Base-by-base conservation (phyloP, 257 asterid species). In the Mentha longifolia region DNA sequence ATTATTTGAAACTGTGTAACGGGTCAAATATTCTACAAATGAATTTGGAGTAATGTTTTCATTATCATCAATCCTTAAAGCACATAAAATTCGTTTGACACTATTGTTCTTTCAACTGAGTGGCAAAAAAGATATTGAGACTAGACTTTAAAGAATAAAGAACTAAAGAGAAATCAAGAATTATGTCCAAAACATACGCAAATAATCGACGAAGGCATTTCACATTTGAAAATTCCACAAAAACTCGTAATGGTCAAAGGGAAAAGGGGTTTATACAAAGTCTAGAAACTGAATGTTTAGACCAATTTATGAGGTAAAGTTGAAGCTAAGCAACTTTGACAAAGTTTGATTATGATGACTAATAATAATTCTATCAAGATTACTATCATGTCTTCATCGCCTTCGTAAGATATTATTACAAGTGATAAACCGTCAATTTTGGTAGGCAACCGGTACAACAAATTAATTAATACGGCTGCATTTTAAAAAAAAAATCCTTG, bases 211-310 rank as follows among this genome's bases (percentile, higher is more conserved):
- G 1, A 43, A 16, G 4, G 52, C 59, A 55, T 33, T 57, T 74
- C 68, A 46, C 22, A 59, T 45, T 57, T 57, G 63, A 74, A 45
- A 65, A 31, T 56, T 59, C 58, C 17, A 19, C 31, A 1, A 28
- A 37, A 65, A 75, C 63, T 47, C 33, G 39, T 12, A 22, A 22
- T 68, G 6, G 64, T 67, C 72, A 61, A 61, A 68, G 12, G 33
- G 49, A 17, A 61, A 67, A 73, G 30, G 12, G 52, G 46, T 62
- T 55, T 15, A 20, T 46, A 61, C 42, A 19, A 30, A 52, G 52
- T 63, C 73, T 67, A 73, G 54, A 78, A 62, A 68, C 30, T 75
- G 41, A 57, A 56, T 16, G 55, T 56, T 69, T 58, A 39, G 63
- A 78, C 69, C 46, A 15, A 42, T 16, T 42, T 9, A 52, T 35